Percentiles rank a stretch among this genome's conserved stretches.
Evolutionary conservation across 169 alveolate species (phyloP).

Genomic region (Perkinsus marinus): DNA sequence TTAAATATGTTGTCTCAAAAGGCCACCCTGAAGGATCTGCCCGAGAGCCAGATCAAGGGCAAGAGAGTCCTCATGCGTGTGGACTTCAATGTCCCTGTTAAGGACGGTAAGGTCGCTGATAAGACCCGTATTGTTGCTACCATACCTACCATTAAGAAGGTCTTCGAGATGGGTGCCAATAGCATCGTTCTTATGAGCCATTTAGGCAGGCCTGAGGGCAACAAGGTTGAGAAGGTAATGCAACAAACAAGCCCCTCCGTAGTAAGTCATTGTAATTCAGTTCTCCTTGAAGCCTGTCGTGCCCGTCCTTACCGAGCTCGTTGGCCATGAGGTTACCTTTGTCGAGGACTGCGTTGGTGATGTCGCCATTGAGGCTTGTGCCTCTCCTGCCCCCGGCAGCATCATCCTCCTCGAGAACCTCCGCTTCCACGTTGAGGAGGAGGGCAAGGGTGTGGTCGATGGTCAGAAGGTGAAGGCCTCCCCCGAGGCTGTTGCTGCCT

Average conservation of each 20-base stretch:
- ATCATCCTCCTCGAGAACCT: conserved; percentile 81
- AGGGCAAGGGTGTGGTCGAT: conserved; percentile 70
- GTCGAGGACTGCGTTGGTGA: conserved; percentile 80
- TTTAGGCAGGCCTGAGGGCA: conserved; percentile 87
- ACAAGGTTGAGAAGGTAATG: conserved; percentile 2
- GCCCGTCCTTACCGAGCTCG: conserved; percentile 52
- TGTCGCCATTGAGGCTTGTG: conserved; percentile 53
- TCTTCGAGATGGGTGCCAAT: conserved; percentile 75
- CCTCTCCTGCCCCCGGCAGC: conserved; percentile 60
- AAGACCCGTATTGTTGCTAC: conserved; percentile 76
- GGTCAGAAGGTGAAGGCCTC: conserved; percentile 68
- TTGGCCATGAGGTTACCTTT: conserved; percentile 63
- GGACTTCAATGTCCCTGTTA: conserved; percentile 87
- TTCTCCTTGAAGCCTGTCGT: conserved; percentile 69
- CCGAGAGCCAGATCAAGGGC: conserved; percentile 20
- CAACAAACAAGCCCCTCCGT: no score
- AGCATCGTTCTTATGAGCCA: conserved; percentile 76
- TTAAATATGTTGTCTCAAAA: not conserved
- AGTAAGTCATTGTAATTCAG: conserved; percentile 30
- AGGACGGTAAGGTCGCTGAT: conserved; percentile 69
- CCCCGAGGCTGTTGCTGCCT: conserved; percentile 49
- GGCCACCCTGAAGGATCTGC: not conserved
- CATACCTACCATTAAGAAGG: conserved; percentile 72
- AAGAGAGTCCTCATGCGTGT: conserved; percentile 81
- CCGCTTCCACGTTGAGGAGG: conserved; percentile 85